Conservation (phyloP, 192 early-diverging fungal species). For the Coemansia sp. region DNA sequence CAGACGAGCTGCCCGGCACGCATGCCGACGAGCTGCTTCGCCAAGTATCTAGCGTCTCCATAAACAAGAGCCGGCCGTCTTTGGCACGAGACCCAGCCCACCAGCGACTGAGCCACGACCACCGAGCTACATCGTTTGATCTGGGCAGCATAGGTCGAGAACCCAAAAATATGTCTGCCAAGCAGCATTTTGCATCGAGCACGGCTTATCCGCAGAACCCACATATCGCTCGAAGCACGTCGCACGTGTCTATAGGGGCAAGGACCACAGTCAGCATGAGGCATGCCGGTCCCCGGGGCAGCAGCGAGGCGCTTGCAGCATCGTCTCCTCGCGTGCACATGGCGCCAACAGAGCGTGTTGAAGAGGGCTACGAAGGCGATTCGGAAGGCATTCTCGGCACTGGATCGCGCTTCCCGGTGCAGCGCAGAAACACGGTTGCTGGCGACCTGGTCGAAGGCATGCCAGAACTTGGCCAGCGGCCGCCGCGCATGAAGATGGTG, state of each 20-base stretch:
- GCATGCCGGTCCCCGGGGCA: conserved; percentile 23
- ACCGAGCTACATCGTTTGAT: conserved; percentile 53
- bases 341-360: conserved; percentile 13
- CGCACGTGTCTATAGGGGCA: not conserved
- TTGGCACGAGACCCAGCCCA: conserved; percentile 1
- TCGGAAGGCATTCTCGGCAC: conserved; percentile 31
- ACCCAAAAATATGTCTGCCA: not conserved
- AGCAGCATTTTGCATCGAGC: conserved; percentile 1
- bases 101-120: conserved; percentile 25
- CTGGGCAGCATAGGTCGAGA: conserved; percentile 33
- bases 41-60: not conserved
- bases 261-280: not conserved
- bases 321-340: not conserved
- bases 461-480: conserved; percentile 5
- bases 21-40: not conserved
- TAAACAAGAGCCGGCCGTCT: not conserved
- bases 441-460: conserved; percentile 40
- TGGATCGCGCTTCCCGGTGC: conserved; percentile 29
- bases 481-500: conserved; percentile 26
- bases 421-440: conserved; percentile 54
- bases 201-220: not conserved
- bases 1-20: conserved; percentile 18
- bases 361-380: conserved; percentile 54
- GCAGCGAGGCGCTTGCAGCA: conserved; percentile 23
- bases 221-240: not conserved